Conservation (phyloP, 768 basidiomycete genomes). For the Termitomyces sp. region DNA sequence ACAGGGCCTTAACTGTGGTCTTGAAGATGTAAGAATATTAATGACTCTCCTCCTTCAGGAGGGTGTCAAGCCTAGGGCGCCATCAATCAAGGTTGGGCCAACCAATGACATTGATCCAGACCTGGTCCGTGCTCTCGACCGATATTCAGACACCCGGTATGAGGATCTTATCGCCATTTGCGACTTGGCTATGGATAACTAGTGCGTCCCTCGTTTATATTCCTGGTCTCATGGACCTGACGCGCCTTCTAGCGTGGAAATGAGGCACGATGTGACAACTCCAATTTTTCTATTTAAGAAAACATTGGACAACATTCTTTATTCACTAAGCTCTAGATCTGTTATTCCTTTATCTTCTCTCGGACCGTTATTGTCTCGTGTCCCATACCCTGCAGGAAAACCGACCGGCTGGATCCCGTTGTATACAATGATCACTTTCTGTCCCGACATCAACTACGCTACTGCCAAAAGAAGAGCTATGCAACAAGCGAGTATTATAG, state of each 20-base stretch:
- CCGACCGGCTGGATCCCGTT: slow-evolving; percentile 86
- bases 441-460: slow-evolving; percentile 91
- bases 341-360: slow-evolving; percentile 43
- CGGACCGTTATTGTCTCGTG: slow-evolving; percentile 40
- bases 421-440: slow-evolving; percentile 98
- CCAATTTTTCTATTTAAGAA: slow-evolving; percentile 76
- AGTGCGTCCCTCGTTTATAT: slow-evolving; percentile 53
- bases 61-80: slow-evolving; percentile 49
- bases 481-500: slow-evolving; percentile 65
- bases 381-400: slow-evolving; percentile 55
- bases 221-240: slow-evolving; percentile 10
- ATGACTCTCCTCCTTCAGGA: slow-evolving; percentile 69
- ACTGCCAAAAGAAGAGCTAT: slow-evolving; percentile 68
- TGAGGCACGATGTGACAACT: slow-evolving; percentile 90
- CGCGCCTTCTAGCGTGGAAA: slow-evolving; percentile 67
- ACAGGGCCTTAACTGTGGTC: slow-evolving; percentile 95
- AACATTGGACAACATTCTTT: slow-evolving; percentile 72
- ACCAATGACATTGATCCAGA: slow-evolving; percentile 44
- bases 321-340: slow-evolving; percentile 52
- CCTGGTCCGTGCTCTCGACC: slow-evolving; percentile 62
- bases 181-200: slow-evolving; percentile 94
- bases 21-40: slow-evolving; percentile 95
- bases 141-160: slow-evolving; percentile 80
- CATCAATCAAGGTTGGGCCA: slow-evolving; percentile 26
- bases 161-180: slow-evolving; percentile 89